Evolutionary conservation across 2,329 filamentous ascomycete species (phyloP).

Genomic region (Acephala macrosclerotiorum): DNA sequence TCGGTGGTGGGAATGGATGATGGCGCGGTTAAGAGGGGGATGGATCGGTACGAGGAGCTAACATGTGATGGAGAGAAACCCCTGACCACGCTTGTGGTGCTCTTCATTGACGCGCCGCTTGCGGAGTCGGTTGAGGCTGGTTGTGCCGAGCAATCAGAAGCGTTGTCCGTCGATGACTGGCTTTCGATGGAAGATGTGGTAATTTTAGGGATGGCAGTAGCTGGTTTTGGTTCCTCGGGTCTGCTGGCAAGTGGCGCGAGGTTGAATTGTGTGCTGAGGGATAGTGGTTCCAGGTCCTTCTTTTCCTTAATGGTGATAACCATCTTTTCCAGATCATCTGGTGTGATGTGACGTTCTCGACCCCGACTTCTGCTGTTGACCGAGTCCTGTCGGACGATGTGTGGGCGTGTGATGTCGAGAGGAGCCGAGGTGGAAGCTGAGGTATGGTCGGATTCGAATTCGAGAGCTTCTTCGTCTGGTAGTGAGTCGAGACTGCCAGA

Average conservation of each 20-base stretch:
- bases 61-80: conserved; percentile 84
- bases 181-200: conserved; percentile 57
- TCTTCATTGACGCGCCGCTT: conserved; percentile 45
- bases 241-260: conserved; percentile 53
- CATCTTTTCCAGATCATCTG: conserved; percentile 91
- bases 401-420: conserved; percentile 68
- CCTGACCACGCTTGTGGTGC: conserved; percentile 72
- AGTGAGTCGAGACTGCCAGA: conserved; percentile 81
- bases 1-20: conserved; percentile 58
- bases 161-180: conserved; percentile 39
- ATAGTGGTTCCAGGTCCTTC: conserved; percentile 68
- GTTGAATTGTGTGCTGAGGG: conserved; percentile 46
- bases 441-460: conserved; percentile 53
- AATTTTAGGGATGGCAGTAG: conserved; percentile 53
- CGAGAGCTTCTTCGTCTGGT: conserved; percentile 70
- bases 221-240: conserved; percentile 44
- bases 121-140: conserved; percentile 50
- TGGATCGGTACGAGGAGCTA: conserved; percentile 70
- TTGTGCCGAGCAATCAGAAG: conserved; percentile 35
- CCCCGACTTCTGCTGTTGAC: conserved; percentile 75
- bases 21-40: conserved; percentile 43
- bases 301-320: conserved; percentile 90
- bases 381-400: conserved; percentile 75
- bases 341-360: conserved; percentile 88
- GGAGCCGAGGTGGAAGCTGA: conserved; percentile 58